Conservation (phyloP, 78 protist genomes). For the Emiliania huxleyi region DNA sequence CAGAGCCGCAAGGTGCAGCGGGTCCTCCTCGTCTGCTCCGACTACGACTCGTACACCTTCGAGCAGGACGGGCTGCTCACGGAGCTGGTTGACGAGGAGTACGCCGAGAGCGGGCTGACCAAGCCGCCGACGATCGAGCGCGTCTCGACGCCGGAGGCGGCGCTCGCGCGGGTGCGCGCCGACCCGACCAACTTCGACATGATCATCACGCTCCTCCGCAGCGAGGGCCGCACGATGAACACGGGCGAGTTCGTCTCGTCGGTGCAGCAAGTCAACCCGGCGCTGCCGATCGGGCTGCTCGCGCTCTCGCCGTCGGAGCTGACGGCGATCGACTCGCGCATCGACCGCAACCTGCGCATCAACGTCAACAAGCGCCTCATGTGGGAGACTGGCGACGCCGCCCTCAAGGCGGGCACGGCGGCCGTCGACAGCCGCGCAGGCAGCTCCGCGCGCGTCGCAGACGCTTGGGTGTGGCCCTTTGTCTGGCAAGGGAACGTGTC, state of each 20-base stretch:
- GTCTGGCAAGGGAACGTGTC: neutral
- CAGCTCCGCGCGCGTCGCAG: neutral
- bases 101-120: neutral
- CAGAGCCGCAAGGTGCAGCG: neutral
- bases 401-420: neutral
- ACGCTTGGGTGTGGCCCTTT: conserved; percentile 14
- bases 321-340: neutral
- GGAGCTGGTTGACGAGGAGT: neutral
- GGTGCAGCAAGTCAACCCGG: neutral
- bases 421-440: neutral
- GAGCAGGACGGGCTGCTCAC: conserved; percentile 21
- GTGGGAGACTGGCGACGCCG: neutral
- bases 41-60: conserved; percentile 32
- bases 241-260: neutral
- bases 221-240: no score
- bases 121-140: conserved; percentile 29
- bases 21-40: conserved; percentile 21
- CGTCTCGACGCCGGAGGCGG: neutral
- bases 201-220: conserved; percentile 21
- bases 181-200: neutral
- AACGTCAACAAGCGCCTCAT: conserved; percentile 20
- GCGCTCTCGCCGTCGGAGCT: conserved; percentile 32
- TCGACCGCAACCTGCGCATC: neutral
- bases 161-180: neutral
- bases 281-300: neutral